Conservation (phyloP, 2,329 filamentous ascomycete genomes). For the Trichophyton equinum region DNA sequence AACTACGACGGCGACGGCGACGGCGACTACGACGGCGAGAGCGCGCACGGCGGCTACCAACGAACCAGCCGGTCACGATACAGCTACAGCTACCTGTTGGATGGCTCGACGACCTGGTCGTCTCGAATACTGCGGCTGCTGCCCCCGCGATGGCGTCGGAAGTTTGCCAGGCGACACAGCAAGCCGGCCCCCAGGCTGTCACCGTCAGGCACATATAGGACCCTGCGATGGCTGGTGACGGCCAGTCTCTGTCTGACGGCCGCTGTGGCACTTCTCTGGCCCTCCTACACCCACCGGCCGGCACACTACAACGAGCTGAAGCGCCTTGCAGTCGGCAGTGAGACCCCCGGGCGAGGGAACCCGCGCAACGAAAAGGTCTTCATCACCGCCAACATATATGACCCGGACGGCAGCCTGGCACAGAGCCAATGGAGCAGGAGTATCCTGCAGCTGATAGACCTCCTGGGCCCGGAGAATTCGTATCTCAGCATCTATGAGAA, state of each 20-base stretch:
- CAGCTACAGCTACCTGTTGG: background rate
- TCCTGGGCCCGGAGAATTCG: slow-evolving; percentile 55
- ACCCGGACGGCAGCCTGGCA: slow-evolving; percentile 48
- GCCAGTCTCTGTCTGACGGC: slow-evolving; percentile 20
- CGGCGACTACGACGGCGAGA: background rate
- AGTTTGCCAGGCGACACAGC: background rate
- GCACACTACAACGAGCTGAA: slow-evolving; percentile 37
- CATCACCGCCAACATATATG: slow-evolving; percentile 59
- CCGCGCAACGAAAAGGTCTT: slow-evolving; percentile 54
- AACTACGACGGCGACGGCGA: background rate
- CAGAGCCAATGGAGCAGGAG: slow-evolving; percentile 52
- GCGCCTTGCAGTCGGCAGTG: slow-evolving; percentile 20
- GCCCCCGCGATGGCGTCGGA: background rate
- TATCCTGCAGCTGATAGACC: slow-evolving; percentile 48
- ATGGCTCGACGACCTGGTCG: background rate
- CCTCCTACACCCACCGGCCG: slow-evolving; percentile 45
- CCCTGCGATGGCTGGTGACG: background rate
- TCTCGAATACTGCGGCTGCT: background rate
- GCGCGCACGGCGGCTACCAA: background rate
- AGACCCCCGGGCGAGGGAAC: slow-evolving; percentile 37
- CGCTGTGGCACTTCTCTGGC: slow-evolving; percentile 38
- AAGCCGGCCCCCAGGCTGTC: background rate
- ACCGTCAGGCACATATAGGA: background rate
- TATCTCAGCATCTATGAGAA: slow-evolving; percentile 65
- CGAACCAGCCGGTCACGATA: background rate